phyloP scores from a whole-genome alignment of 2,329 filamentous ascomycete species.

The Pseudopyricularia javanii region DNA sequence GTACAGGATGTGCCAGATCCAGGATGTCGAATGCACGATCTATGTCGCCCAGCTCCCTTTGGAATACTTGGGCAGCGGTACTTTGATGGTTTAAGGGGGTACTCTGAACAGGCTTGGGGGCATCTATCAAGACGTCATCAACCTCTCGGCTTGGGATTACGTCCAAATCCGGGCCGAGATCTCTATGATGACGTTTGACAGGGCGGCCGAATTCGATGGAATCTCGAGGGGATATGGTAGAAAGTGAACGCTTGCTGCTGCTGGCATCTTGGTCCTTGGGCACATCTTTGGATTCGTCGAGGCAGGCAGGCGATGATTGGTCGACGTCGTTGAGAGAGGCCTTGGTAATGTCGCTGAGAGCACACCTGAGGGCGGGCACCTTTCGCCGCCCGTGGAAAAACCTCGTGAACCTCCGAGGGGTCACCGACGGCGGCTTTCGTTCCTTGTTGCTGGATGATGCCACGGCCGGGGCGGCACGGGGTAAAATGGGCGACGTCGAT shows the following conservation, averaged over 20 bases:
- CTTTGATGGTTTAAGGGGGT: constrained; percentile 18
- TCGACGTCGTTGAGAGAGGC: constrained; percentile 20
- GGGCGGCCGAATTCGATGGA: not conserved
- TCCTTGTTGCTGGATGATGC: constrained; percentile 23
- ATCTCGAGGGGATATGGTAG: not conserved
- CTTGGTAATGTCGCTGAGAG: constrained; percentile 26
- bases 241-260: not conserved
- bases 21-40: constrained; percentile 7
- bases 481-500: not conserved
- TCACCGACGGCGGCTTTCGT: constrained; percentile 36
- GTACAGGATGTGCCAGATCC: constrained; percentile 21
- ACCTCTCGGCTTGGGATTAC: constrained; percentile 8
- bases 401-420: constrained; percentile 37
- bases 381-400: constrained; percentile 37
- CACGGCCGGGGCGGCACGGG: not conserved
- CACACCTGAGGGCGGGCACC: constrained; percentile 24
- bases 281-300: not conserved
- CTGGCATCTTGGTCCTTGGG: not conserved
- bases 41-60: constrained; percentile 25
- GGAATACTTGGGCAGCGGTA: constrained; percentile 23
- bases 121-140: not conserved
- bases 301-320: not conserved
- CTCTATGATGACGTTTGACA: constrained; percentile 3
- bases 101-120: not conserved
- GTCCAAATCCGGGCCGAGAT: constrained; percentile 2